Conservation (phyloP, 1,139 yeast genomes). For the Hemisphaericaspora xylanilytica region DNA sequence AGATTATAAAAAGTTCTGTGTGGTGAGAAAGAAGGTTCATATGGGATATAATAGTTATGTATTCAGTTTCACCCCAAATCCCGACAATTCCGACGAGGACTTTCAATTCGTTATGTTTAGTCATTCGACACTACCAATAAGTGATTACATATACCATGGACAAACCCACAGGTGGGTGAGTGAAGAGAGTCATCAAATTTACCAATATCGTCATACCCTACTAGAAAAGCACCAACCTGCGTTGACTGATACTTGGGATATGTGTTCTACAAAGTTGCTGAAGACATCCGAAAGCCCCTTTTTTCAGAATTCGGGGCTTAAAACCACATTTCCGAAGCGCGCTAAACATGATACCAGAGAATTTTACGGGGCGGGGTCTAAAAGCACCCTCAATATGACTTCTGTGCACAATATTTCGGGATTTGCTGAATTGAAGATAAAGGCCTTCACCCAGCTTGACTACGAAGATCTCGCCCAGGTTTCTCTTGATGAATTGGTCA, state of each 20-base stretch:
- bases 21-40: conserved; percentile 8
- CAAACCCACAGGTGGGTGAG: conserved; percentile 13
- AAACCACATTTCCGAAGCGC: conserved; percentile 7
- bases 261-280: conserved; percentile 9
- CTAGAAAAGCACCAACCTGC: conserved; percentile 9
- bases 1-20: conserved; percentile 13
- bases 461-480: conserved; percentile 14
- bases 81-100: conserved; percentile 3
- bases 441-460: conserved; percentile 5
- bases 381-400: conserved; percentile 2
- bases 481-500: conserved; percentile 13
- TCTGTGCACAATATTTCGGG: conserved; percentile 6
- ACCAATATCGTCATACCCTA: conserved; percentile 11
- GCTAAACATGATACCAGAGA: conserved; percentile 1
- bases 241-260: conserved; percentile 16
- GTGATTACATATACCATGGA: conserved; percentile 14
- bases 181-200: conserved; percentile 10
- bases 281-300: conserved; percentile 9
- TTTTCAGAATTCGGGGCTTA: conserved; percentile 5
- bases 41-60: conserved; percentile 11
- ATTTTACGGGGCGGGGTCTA: conserved; percentile 10
- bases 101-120: conserved; percentile 12
- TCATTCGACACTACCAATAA: conserved; percentile 12
- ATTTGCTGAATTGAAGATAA: conserved; percentile 12
- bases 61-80: conserved; percentile 14